Base-by-base conservation (phyloP, 176 grass and related monocot species). In the Oryza glaberrima region DNA sequence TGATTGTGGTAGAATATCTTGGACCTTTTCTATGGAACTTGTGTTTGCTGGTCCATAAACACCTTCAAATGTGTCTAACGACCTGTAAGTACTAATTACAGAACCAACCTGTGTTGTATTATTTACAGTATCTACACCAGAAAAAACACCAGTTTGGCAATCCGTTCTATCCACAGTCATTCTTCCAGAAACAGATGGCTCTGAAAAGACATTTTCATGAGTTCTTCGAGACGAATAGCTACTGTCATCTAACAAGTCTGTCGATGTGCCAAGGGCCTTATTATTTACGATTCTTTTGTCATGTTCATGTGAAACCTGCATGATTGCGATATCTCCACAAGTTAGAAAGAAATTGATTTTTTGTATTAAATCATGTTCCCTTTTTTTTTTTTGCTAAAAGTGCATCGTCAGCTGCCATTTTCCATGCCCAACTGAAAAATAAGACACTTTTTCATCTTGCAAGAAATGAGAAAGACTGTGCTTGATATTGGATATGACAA, bases 231-330 rank as follows among this genome's bases (percentile, higher is more conserved):
- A 1, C 25, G 70, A 51, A 56, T 15, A 63, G 71, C 76, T 84
- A 64, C 65, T 66, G 20, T 87, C 12, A 63, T 87, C 51, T 49
- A 84, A 38, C 40, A n/a, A 28, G 46, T 72, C 49, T 60, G 65
- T 38, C 85, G 68, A 12, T 66, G 16, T 64, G 19, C 64, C 23
- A 58, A 69, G 52, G 16, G 14, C 77, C 23, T 78, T 77, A 82
- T 78, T 77, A 82, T 74, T 61, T 69, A 83, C 67, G 44, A 38
- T 75, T 11, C 38, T 69, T 69, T 58, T 83, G 7, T 48, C 74
- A 36, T 75, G 32, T 75, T 77, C 76, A 74, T 46, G 48, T 75
- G 83, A 79, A 90, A 86, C 47, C 88, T 90, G 88, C 38, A 26
- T 83, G 61, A 83, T 69, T 69, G 58, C 56, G 34, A 89, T 43